phyloP scores from a whole-genome alignment of 2,329 filamentous ascomycete species.

The Penicillium hordei region DNA sequence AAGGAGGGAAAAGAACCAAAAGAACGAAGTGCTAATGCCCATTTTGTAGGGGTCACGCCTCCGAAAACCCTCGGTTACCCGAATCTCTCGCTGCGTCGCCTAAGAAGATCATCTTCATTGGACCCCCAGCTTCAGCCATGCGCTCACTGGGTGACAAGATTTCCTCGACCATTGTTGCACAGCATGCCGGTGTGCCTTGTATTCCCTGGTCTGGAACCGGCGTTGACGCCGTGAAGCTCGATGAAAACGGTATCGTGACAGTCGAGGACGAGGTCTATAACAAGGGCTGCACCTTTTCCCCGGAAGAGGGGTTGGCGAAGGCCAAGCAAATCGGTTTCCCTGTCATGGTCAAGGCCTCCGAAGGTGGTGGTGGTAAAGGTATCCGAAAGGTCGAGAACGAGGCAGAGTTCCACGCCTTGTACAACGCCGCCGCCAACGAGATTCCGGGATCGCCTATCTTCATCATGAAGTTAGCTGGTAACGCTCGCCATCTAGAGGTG shows the following conservation, averaged over 20 bases:
- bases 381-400: slow-evolving; percentile 91
- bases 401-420: slow-evolving; percentile 79
- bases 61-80: slow-evolving; percentile 95
- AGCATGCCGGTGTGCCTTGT: slow-evolving; percentile 92
- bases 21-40: neutral
- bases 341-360: slow-evolving; percentile 99
- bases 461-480: slow-evolving; percentile 99
- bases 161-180: slow-evolving; percentile 97
- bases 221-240: slow-evolving; percentile 76
- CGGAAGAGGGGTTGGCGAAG: slow-evolving; percentile 83
- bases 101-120: slow-evolving; percentile 99
- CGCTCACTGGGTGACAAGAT: slow-evolving; percentile 99
- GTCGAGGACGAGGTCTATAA: slow-evolving; percentile 82
- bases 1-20: neutral
- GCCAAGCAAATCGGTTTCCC: slow-evolving; percentile 94
- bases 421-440: slow-evolving; percentile 94
- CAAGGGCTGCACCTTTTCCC: slow-evolving; percentile 86
- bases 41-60: slow-evolving; percentile 79
- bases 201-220: slow-evolving; percentile 99
- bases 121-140: slow-evolving; percentile 96
- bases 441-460: slow-evolving; percentile 99
- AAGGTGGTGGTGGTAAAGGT: slow-evolving; percentile 98
- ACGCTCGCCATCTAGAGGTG: slow-evolving; percentile 94
- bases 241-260: slow-evolving; percentile 83
- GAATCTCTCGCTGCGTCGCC: slow-evolving; percentile 94